Percentiles rank a stretch among this genome's conserved stretches.
phyloP scores from a whole-genome alignment of 139 green algal species.

The Choricystis sp. region DNA sequence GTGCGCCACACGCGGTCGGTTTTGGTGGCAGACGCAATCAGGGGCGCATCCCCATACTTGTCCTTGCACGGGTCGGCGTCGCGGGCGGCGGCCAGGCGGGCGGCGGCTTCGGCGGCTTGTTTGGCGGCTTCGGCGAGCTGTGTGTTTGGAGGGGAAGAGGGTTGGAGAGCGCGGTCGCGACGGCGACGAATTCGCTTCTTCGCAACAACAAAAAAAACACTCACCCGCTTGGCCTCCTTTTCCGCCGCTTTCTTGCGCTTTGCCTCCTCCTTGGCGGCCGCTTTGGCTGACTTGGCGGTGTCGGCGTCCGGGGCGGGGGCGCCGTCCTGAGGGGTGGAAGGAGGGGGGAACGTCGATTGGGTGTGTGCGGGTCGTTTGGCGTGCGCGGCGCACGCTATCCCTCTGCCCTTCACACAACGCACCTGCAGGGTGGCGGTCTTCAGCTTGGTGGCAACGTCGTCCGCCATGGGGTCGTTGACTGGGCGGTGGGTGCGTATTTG shows the following conservation, averaged over 20 bases:
- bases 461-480: too few relatives aligned
- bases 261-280: background rate
- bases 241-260: background rate
- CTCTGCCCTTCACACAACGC: too few relatives aligned
- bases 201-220: background rate
- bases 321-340: too few relatives aligned
- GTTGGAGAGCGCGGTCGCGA: background rate
- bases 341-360: too few relatives aligned
- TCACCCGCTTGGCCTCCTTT: background rate
- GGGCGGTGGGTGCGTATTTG: too few relatives aligned
- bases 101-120: too few relatives aligned
- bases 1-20: constrained; percentile 34
- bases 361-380: too few relatives aligned
- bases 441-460: too few relatives aligned
- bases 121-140: background rate
- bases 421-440: too few relatives aligned
- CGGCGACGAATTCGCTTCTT: background rate
- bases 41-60: constrained; percentile 72
- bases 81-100: constrained; percentile 22
- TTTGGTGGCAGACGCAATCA: constrained; percentile 58
- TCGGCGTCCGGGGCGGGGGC: too few relatives aligned
- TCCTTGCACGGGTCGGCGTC: constrained; percentile 66
- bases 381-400: too few relatives aligned
- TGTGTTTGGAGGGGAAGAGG: background rate
- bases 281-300: too few relatives aligned